Base-by-base conservation (phyloP, 2,329 filamentous ascomycete genomes). In the Chaetothyriales sp. region DNA sequence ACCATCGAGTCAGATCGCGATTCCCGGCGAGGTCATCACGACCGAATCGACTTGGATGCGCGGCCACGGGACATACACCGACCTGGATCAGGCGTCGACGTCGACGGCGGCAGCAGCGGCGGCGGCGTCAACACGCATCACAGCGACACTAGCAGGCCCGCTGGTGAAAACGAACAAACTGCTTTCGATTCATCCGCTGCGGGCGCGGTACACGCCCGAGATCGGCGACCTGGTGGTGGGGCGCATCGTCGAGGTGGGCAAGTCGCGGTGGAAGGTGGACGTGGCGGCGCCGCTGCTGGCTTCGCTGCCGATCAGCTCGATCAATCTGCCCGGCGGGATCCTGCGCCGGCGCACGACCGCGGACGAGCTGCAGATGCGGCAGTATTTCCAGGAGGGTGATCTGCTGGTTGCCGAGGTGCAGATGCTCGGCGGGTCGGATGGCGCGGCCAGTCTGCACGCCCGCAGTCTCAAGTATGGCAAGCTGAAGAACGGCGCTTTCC, bases 361-460 rank as follows among this genome's bases (percentile, higher is more conserved):
- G 15, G 92, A 98, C 67, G 92, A 96, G 72, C 75, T 98, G 61
- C 92, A 96, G 69, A 96, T 98, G 68, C 80, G 92, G 48, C 86
- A 81, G n/a, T 98, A 95, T 69, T 96, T 98, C 70, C 82, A 84
- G 50, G 92, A 98, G 68, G 92, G 92, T 10, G 92, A 98, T 65
- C 71, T 98, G 49, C 72, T 98, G 15, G 86, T 96, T 18, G 92
- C 92, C 1, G 92, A 98, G 70, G 92, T 98, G 50, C 92, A 98
- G 74, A 79, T 80, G 59, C 73, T 98, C 50, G 51, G 57, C 32
- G 86, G 88, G 65, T 77, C 80, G 52, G 90, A 96, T 68, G 90
- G 89, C 52, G 83, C 80, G 1, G 89, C 92, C 0, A 83, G 82
- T 52, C 73, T 98, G 63, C 92, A 98, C 70, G 96, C 92, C 7